A percentile compares a stretch with the other conserved stretches of the same genome.
Conservation (phyloP, 306 rosid species). For the Cyamopsis tetragonoloba region DNA sequence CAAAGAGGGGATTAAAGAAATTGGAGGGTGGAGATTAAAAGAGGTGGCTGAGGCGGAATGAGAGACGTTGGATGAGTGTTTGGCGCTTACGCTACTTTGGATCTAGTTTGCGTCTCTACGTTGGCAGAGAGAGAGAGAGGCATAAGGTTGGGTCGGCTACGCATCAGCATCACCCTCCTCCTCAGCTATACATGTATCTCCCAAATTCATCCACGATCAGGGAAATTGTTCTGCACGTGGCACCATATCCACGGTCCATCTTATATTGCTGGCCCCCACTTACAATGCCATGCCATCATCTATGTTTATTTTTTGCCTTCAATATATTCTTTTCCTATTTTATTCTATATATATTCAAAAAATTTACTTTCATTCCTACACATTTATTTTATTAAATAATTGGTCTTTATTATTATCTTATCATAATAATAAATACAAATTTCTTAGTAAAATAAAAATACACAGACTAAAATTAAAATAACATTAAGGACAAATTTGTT, state of each 20-base stretch:
- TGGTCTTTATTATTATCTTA: too few species aligned
- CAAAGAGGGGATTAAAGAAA: slow-evolving; percentile 39
- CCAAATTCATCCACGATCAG: slow-evolving; percentile 29
- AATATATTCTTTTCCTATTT: too few species aligned
- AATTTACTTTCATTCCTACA: too few species aligned
- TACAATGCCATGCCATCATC: background rate
- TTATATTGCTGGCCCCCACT: background rate
- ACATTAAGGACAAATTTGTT: too few species aligned
- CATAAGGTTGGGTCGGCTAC: slow-evolving; percentile 76
- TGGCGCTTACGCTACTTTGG: slow-evolving; percentile 92
- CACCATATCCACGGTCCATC: slow-evolving; percentile 1
- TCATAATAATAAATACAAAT: too few species aligned
- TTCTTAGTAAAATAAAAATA: too few species aligned
- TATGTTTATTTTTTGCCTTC: too few species aligned
- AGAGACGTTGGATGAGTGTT: slow-evolving; percentile 57
- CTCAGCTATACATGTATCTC: slow-evolving; percentile 40
- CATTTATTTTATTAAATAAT: too few species aligned
- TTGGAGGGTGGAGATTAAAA: slow-evolving; percentile 52
- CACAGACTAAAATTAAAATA: too few species aligned
- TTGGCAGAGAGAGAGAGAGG: slow-evolving; percentile 49
- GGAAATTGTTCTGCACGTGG: slow-evolving; percentile 34
- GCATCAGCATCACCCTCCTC: slow-evolving; percentile 35
- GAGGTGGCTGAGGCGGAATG: slow-evolving; percentile 39
- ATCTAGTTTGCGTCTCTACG: slow-evolving; percentile 65
- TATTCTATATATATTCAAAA: too few species aligned